These are phyloP conservation scores for Thielaviopsis ethacetica DNA, from an alignment of 2,329 filamentous ascomycete genomes.

Conservation along the genomic window DNA sequence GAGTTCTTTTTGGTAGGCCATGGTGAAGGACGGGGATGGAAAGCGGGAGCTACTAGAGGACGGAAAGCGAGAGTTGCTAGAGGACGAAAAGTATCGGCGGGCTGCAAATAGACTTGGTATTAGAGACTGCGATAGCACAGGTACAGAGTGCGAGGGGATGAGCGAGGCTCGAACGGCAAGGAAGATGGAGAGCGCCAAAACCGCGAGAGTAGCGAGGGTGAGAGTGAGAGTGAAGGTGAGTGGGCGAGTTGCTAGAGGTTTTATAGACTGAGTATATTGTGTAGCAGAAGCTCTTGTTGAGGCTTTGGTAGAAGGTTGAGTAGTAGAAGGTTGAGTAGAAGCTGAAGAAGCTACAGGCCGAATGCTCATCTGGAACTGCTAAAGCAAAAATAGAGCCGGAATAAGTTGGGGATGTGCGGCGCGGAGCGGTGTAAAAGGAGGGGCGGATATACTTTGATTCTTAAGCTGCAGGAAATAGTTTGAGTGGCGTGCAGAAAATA, in stretches of 20 bases:
- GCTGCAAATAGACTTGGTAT: neutral
- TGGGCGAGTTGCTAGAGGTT: too few species aligned
- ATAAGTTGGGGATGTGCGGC: too few species aligned
- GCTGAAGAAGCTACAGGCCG: too few species aligned
- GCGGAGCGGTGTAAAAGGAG: too few species aligned
- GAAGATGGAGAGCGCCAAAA: slow-evolving; percentile 2
- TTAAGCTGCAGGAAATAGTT: neutral
- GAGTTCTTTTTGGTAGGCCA: slow-evolving; percentile 46
- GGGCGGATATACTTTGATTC: too few species aligned
- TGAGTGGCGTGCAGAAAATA: neutral
- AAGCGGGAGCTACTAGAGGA: slow-evolving; percentile 4
- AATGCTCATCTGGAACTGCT: too few species aligned
- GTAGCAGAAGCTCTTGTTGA: too few species aligned
- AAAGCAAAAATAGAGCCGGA: neutral
- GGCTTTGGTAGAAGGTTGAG: too few species aligned
- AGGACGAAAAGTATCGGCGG: neutral
- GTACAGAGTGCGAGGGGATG: neutral
- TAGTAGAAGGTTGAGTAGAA: too few species aligned
- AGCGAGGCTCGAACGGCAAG: neutral
- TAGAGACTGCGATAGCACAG: neutral
- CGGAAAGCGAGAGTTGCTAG: neutral
- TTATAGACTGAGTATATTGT: too few species aligned
- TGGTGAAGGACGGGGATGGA: slow-evolving; percentile 15
- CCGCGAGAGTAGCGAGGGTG: neutral
- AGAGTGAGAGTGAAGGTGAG: neutral